Base-by-base conservation (phyloP, 2,329 filamentous ascomycete genomes). In the Lachnellula hyalina region DNA sequence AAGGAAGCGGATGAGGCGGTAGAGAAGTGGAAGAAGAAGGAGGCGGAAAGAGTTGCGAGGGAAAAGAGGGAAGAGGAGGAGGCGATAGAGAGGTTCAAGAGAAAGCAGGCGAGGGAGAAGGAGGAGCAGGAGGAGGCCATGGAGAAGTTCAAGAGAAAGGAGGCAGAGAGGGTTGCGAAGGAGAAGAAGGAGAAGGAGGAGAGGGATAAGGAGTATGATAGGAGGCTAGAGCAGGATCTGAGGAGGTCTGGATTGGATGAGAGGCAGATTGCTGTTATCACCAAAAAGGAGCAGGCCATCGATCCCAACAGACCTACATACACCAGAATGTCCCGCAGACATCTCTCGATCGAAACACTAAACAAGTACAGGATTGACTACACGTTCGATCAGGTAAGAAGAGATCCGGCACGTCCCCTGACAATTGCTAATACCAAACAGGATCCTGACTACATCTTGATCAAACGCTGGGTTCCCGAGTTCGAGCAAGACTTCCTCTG, bases 381-480 rank as follows among this genome's bases (percentile, higher is more conserved):
- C 61, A 78, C 83, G 51, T 68, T 77, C 49, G 83, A 86, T 59
- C 56, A 70, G 57, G 82, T 84, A 71, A 70, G 79, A 68, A 17
- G 14, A 17, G 21, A 36, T 23, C 4, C 19, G 9, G 21, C 2
- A 25, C n/a, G 25, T 9, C 45, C 28, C 34, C 21, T 40, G 11
- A 15, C 21, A 44, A 14, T 23, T n/a, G 47, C 61, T 83, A 72
- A 70, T 66, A 63, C 14, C 53, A 73, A 49, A 68, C 61, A 84
- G 77, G 85, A 91, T 64, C 78, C 82, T 17, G 83, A 87, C 47
- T 91, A 83, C 63, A 75, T 91, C 53, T 71, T 92, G 56, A 87
- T 91, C 72, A 88, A 87, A 71, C 78, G 83, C 53, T 89, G 83
- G 82, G 83, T 91, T 50, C 80, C 82, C 4, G 84, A 90, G 62